These are phyloP conservation scores for Hymenoscyphus albidus DNA, from an alignment of 2,329 filamentous ascomycete species.

Conservation along the genomic window DNA sequence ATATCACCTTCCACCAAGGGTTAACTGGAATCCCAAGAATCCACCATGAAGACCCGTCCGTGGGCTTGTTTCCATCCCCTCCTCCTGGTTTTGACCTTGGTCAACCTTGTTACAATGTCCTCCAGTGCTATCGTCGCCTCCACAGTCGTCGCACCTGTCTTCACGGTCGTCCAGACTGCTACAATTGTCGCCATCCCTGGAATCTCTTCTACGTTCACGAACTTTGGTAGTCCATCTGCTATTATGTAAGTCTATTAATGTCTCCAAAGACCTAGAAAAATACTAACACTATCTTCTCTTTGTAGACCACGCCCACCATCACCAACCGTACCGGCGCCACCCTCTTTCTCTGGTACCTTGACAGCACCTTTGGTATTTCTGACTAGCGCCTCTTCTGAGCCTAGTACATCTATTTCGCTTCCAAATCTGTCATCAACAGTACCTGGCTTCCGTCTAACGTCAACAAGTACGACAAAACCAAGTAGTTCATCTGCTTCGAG, in stretches of 20 bases:
- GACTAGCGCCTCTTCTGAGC: not conserved
- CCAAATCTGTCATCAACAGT: not conserved
- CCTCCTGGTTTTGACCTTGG: not conserved
- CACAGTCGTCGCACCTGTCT: not conserved
- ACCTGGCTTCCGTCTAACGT: not conserved
- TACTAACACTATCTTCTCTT: not conserved
- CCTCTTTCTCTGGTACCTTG: not conserved
- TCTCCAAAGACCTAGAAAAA: not conserved
- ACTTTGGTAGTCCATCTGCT: not conserved
- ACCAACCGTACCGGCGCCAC: not conserved
- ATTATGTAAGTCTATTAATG: not conserved
- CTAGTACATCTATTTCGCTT: not conserved
- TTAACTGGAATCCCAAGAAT: not conserved
- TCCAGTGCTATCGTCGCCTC: not conserved
- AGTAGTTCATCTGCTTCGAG: not conserved
- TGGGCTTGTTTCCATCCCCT: not conserved
- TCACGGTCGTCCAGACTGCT: not conserved
- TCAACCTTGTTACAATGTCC: not conserved
- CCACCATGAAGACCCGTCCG: not conserved
- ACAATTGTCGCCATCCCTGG: not conserved
- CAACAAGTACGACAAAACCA: not conserved
- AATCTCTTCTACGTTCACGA: not conserved
- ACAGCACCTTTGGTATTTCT: not conserved
- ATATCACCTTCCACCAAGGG: not conserved
- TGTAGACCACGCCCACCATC: not conserved